Percentiles rank a stretch among this genome's conserved stretches.
These are phyloP conservation scores for Neospermospora avenae DNA, from an alignment of 2,329 filamentous ascomycete genomes.

Conservation along the genomic window DNA sequence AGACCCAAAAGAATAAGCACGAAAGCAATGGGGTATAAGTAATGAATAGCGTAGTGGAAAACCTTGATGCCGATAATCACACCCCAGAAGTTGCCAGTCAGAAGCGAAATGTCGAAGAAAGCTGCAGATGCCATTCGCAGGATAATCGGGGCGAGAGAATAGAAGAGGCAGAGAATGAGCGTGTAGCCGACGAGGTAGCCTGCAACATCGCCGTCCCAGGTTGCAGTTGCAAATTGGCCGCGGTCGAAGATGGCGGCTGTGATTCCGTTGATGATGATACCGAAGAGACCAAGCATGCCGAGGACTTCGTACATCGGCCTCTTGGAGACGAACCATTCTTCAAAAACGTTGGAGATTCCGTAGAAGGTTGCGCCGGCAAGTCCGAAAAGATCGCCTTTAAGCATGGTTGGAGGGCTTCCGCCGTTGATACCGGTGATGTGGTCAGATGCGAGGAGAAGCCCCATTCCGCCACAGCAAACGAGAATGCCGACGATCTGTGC, in stretches of 20 bases:
- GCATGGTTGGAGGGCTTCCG: slow-evolving; percentile 62
- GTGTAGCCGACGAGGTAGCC: slow-evolving; percentile 93
- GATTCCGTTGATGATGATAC: slow-evolving; percentile 84
- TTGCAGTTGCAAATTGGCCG: slow-evolving; percentile 59
- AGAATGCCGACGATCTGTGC: slow-evolving; percentile 85
- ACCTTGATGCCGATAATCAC: slow-evolving; percentile 88
- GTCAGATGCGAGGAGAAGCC: slow-evolving; percentile 81
- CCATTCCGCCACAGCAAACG: slow-evolving; percentile 85
- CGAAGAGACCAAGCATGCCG: slow-evolving; percentile 85
- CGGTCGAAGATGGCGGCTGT: slow-evolving; percentile 93
- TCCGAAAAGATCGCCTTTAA: slow-evolving; percentile 93
- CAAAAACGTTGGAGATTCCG: slow-evolving; percentile 84
- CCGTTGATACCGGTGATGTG: slow-evolving; percentile 75
- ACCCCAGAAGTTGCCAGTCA: slow-evolving; percentile 97
- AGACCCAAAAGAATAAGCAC: slow-evolving; percentile 86
- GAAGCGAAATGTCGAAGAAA: slow-evolving; percentile 92
- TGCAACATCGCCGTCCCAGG: slow-evolving; percentile 64
- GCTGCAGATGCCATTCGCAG: slow-evolving; percentile 87
- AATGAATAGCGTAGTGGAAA: slow-evolving; percentile 77
- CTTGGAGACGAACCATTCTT: slow-evolving; percentile 90
- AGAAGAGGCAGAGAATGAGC: slow-evolving; percentile 77
- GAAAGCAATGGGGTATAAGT: slow-evolving; percentile 93
- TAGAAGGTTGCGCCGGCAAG: slow-evolving; percentile 88
- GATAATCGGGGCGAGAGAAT: slow-evolving; percentile 80
- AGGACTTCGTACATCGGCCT: slow-evolving; percentile 90